These are phyloP conservation scores for Colletotrichum sp. DNA, from an alignment of 2,329 filamentous ascomycete species.

Conservation along the genomic window DNA sequence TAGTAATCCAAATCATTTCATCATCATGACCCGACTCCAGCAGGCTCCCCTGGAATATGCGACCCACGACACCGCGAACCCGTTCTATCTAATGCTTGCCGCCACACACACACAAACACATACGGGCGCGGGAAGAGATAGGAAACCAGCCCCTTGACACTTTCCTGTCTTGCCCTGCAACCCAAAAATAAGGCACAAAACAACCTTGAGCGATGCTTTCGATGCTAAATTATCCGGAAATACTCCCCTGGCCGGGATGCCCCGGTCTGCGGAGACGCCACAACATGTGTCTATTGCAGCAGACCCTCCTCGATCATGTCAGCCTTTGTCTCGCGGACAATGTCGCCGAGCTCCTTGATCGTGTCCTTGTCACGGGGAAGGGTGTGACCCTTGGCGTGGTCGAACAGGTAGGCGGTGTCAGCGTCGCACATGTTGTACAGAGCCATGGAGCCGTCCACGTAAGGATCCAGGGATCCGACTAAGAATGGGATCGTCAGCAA, in stretches of 20 bases:
- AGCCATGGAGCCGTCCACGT: constrained; percentile 64
- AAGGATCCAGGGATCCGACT: constrained; percentile 64
- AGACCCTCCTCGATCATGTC: constrained; percentile 18
- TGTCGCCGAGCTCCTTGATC: constrained; percentile 51
- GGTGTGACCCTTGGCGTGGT: constrained; percentile 70
- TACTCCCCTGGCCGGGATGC: background rate
- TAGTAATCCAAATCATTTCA: constrained; percentile 1
- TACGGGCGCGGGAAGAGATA: background rate
- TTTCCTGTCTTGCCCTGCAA: background rate
- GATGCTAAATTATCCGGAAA: background rate
- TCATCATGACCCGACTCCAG: constrained; percentile 14
- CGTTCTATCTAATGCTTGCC: constrained; percentile 8
- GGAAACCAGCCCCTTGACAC: background rate
- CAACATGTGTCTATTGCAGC: background rate
- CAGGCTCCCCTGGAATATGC: constrained; percentile 13
- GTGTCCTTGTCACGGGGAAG: constrained; percentile 59
- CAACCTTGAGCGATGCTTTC: background rate
- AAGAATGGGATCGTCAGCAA: constrained; percentile 21
- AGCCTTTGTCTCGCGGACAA: constrained; percentile 37
- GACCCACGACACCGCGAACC: background rate
- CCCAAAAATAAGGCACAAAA: background rate
- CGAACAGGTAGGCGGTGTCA: constrained; percentile 65
- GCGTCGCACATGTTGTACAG: constrained; percentile 67
- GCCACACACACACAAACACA: background rate
- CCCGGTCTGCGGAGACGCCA: background rate